Percentiles rank a stretch among this genome's conserved stretches.
phyloP scores from a whole-genome alignment of 345 rosid genomes.

The Gossypium turneri region DNA sequence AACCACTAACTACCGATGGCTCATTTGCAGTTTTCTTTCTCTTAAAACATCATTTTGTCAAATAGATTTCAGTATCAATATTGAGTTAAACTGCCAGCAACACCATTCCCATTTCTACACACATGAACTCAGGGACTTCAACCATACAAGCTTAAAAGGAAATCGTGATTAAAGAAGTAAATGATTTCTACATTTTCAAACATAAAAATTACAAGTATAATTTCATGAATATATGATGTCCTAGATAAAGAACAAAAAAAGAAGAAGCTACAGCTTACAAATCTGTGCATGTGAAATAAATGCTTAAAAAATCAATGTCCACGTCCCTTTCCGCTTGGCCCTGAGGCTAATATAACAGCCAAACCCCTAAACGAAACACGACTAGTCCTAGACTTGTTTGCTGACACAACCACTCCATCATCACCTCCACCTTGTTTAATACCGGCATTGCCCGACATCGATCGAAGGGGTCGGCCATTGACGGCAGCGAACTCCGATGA shows the following conservation, averaged over 20 bases:
- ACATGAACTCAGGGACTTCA: not conserved
- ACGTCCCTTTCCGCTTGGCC: conserved; percentile 72
- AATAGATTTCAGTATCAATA: no score
- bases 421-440: conserved; percentile 12
- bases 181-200: not conserved
- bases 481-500: conserved; percentile 32
- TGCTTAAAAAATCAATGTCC: conserved; percentile 42
- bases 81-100: no score
- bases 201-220: not conserved
- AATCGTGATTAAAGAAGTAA: not conserved
- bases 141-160: not conserved
- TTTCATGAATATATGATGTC: not conserved
- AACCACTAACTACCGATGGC: no score
- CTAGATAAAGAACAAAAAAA: not conserved
- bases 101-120: no score
- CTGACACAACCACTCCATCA: conserved; percentile 14
- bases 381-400: conserved; percentile 21
- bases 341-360: conserved; percentile 57
- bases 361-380: conserved; percentile 32
- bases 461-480: conserved; percentile 44
- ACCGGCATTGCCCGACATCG: conserved; percentile 2
- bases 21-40: no score
- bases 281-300: not conserved
- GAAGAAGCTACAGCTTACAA: not conserved
- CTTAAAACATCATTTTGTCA: no score